Percentiles rank a stretch among this genome's conserved stretches.
phyloP scores from a whole-genome alignment of 2,329 filamentous ascomycete genomes.

The Colletotrichum coccodes region DNA sequence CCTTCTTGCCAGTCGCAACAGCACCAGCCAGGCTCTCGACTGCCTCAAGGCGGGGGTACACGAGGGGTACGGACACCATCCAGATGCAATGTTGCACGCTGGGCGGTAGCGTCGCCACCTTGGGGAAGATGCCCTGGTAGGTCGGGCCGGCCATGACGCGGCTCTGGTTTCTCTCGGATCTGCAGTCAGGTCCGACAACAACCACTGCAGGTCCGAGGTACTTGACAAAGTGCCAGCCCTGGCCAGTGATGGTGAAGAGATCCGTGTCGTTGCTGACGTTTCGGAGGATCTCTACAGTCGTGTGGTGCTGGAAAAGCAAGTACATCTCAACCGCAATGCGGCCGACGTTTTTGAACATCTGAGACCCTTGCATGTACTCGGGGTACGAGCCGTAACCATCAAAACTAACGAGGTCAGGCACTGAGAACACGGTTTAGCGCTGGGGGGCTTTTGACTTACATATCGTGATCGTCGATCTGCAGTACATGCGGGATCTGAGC shows the following conservation, averaged over 20 bases:
- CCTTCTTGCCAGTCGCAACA: constrained; percentile 94
- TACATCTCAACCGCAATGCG: constrained; percentile 98
- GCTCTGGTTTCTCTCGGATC: constrained; percentile 88
- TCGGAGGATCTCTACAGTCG: constrained; percentile 90
- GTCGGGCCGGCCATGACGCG: constrained; percentile 96
- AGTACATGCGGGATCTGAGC: constrained; percentile 95
- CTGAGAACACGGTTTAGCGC: neutral
- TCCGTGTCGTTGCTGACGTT: constrained; percentile 90
- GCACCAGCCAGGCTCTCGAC: constrained; percentile 93
- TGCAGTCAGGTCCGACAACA: constrained; percentile 88
- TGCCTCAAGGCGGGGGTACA: constrained; percentile 91
- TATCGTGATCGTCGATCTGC: constrained; percentile 96
- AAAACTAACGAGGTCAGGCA: constrained; percentile 68
- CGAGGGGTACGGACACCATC: constrained; percentile 91
- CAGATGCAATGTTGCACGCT: constrained; percentile 97
- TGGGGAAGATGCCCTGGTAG: constrained; percentile 97
- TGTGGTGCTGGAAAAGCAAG: constrained; percentile 97
- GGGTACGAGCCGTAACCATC: constrained; percentile 98
- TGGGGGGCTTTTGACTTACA: constrained; percentile 70
- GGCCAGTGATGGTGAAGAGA: constrained; percentile 96
- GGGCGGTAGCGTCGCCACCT: constrained; percentile 88
- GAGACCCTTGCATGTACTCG: constrained; percentile 96
- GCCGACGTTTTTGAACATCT: constrained; percentile 98
- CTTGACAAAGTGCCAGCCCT: constrained; percentile 98
- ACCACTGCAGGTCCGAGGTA: constrained; percentile 92